Base-by-base conservation (phyloP, 768 basidiomycete species). In the Trichaptum fuscoviolaceum region DNA sequence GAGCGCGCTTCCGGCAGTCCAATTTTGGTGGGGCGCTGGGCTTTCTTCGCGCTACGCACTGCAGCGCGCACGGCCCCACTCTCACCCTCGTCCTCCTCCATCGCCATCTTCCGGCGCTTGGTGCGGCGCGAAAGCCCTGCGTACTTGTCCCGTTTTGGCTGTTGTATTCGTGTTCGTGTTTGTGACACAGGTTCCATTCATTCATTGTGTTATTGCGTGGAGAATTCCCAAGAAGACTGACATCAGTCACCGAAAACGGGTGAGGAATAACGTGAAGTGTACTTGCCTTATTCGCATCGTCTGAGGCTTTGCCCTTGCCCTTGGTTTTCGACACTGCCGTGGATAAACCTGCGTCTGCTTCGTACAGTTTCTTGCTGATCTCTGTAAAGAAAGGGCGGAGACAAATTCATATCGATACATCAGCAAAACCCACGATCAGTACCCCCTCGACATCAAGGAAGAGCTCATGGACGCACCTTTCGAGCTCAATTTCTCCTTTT, bases 41-140 rank as follows among this genome's bases (percentile, higher is more conserved):
- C 82, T 77, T 90, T 96, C 79, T 99, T 98, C 10, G 92, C 95
- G 15, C 86, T 85, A 65, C 96, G 91, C 69, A 97, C 91, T 0
- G 95, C 89, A 18, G 91, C 90, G 57, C 84, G 82, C 59, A 91
- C 77, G 9, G 83, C 79, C 25, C 80, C 82, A 35, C 75, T 78
- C 65, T 87, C 86, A 18, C 83, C 84, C 63, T 86, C 84, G 69
- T 96, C 93, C 69, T 89, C 88, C 73, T 95, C 92, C 75, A 85
- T 81, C 7, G 90, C 89, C 79, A 96, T 81, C 78, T 95, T 97
- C 72, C 95, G 84, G 67, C 96, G 84, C 75, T 97, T 98, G 63
- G 84, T 87, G 73, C 84, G 88, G 67, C 96, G 87, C n/a, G 95
- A 90, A 12, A 98, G 83, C 10, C 95, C 96, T 7, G 91, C 82